phyloP scores from a whole-genome alignment of 768 basidiomycete species.

The Phylloporus arenicola region DNA sequence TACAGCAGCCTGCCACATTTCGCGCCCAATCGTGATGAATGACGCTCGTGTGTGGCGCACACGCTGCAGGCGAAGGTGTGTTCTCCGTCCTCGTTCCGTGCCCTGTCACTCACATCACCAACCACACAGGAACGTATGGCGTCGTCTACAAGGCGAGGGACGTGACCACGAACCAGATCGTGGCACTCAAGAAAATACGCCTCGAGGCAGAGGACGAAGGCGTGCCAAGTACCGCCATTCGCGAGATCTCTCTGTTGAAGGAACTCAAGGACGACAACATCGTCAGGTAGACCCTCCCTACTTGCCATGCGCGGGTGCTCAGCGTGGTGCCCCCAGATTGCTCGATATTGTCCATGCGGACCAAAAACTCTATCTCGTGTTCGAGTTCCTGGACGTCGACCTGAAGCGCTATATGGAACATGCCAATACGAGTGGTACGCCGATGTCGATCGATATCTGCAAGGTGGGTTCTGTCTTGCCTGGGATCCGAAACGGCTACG shows the following conservation, averaged over 20 bases:
- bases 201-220: slow-evolving; percentile 99
- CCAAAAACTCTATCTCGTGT: slow-evolving; percentile 95
- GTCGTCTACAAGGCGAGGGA: slow-evolving; percentile 98
- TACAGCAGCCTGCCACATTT: slow-evolving; percentile 23
- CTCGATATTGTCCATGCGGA: slow-evolving; percentile 96
- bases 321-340: slow-evolving; percentile 47
- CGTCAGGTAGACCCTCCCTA: slow-evolving; percentile 55
- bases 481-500: slow-evolving; percentile 4
- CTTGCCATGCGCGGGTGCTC: slow-evolving; percentile 5
- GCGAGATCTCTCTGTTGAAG: slow-evolving; percentile 95
- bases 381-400: slow-evolving; percentile 96
- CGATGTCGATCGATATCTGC: slow-evolving; percentile 66
- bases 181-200: slow-evolving; percentile 97
- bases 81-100: not conserved
- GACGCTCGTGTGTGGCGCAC: slow-evolving; percentile 16
- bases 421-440: slow-evolving; percentile 63
- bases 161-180: slow-evolving; percentile 68
- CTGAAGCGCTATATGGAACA: slow-evolving; percentile 96
- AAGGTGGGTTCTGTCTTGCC: slow-evolving; percentile 56
- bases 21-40: slow-evolving; percentile 3
- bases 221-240: slow-evolving; percentile 95
- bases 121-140: slow-evolving; percentile 81
- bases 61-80: slow-evolving; percentile 40
- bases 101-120: slow-evolving; percentile 5
- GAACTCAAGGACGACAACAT: slow-evolving; percentile 96